Base-by-base conservation (phyloP, 768 basidiomycete genomes). In the Exidia glandulosa region DNA sequence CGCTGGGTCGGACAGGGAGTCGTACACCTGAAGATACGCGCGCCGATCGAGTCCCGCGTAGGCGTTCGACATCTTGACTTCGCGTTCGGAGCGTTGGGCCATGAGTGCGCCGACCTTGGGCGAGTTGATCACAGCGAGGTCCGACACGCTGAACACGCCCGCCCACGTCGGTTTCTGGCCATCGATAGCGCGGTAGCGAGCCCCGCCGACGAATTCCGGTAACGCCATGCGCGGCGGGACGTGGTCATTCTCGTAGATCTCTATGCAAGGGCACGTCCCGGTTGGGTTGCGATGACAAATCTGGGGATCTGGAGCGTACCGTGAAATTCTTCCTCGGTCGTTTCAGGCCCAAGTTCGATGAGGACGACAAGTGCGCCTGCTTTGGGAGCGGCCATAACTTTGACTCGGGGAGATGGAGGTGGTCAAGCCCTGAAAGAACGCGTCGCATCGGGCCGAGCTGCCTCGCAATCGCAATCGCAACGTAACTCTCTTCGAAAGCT, bases 171-270 rank as follows among this genome's bases (percentile, higher is more conserved):
- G 77, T 32, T 61, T 61, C 50, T 63, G 47, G 19, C 63, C 67
- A 64, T 77, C 76, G 16, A 58, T 60, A 3, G 74, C 73, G 9
- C 63, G 57, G 69, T 71, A 74, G 16, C 77, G 74, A 7, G 67
- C 64, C 57, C 71, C 73, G 41, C 63, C 70, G 32, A 60, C 66
- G 65, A 78, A 75, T 10, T 71, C 67, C 60, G 75, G 69, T 45
- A 74, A 64, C 32, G 63, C 61, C 58, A 74, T 68, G 31, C 75
- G 72, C 12, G 74, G 70, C 6, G 76, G 76, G 30, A 83, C 76
- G 65, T 85, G 82, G 64, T 83, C 82, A 58, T 80, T 71, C 56
- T 74, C 67, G 68, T 82, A 83, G 82, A 56, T 78, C 69, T 63
- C 60, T 48, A 12, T 61, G 34, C n/a, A 59, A 61, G 27, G 32